These are phyloP conservation scores for Parietaria judaica DNA, from an alignment of 306 rosid genomes.

Conservation along the genomic window DNA sequence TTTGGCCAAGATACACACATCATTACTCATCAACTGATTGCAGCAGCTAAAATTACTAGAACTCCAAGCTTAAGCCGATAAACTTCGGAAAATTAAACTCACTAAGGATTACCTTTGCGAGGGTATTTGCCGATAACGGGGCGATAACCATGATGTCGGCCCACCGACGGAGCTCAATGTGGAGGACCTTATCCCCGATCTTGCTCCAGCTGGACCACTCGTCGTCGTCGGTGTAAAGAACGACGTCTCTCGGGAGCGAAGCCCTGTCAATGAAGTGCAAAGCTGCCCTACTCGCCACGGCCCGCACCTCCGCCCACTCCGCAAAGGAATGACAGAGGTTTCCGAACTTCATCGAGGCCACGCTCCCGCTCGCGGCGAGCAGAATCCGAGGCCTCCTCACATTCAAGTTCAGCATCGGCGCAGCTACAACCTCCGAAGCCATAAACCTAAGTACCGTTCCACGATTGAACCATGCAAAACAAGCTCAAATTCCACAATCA, in stretches of 20 bases:
- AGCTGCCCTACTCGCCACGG: conserved; percentile 51
- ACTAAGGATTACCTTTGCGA: conserved; percentile 61
- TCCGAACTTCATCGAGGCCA: conserved; percentile 57
- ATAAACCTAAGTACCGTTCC: conserved; percentile 19
- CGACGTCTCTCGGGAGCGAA: conserved; percentile 37
- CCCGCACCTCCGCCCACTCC: conserved; percentile 75
- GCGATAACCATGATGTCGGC: conserved; percentile 88
- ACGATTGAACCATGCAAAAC: too few relatives aligned
- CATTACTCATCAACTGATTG: too few relatives aligned
- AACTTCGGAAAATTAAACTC: conserved; percentile 5
- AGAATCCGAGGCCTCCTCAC: conserved; percentile 66
- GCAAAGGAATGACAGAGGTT: conserved; percentile 40
- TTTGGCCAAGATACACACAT: too few relatives aligned
- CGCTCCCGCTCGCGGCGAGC: conserved; percentile 79
- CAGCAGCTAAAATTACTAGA: neutral
- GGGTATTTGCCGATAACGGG: conserved; percentile 82
- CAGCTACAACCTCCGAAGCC: conserved; percentile 46
- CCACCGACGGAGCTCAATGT: conserved; percentile 74
- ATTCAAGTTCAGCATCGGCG: conserved; percentile 20
- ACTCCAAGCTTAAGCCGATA: neutral
- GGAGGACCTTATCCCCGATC: conserved; percentile 60
- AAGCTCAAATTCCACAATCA: too few relatives aligned
- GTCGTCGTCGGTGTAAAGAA: conserved; percentile 40
- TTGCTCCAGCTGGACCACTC: conserved; percentile 63
- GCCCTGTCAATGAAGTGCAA: conserved; percentile 46